Conservation (phyloP, 805 yeast species). For the Torulaspora quercuum region DNA sequence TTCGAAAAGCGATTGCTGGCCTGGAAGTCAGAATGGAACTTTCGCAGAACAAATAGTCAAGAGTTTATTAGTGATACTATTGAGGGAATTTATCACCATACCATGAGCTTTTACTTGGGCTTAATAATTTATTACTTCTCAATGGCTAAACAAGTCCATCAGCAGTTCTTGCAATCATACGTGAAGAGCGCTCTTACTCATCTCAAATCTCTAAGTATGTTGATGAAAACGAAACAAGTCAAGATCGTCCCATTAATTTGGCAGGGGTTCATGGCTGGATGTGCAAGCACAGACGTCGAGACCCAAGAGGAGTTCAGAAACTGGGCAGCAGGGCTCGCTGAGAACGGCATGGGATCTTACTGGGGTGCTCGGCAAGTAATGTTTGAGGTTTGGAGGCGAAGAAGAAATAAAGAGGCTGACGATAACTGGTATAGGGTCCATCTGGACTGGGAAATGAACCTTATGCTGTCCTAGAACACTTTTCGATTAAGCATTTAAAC, state of each 20-base stretch:
- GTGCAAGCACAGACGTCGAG: conserved; percentile 59
- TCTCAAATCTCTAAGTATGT: conserved; percentile 55
- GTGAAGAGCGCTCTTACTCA: conserved; percentile 61
- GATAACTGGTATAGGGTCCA: conserved; percentile 79
- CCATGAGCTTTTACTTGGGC: conserved; percentile 72
- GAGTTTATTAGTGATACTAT: conserved; percentile 40
- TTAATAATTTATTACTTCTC: conserved; percentile 68
- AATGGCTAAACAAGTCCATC: conserved; percentile 53
- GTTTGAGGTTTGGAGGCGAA: conserved; percentile 81
- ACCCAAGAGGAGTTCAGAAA: conserved; percentile 63
- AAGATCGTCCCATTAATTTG: conserved; percentile 75
- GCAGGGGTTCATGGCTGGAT: conserved; percentile 88
- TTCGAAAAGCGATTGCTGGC: conserved; percentile 50
- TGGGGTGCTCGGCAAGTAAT: conserved; percentile 84
- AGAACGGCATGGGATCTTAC: conserved; percentile 68
- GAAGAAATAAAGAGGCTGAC: conserved; percentile 52
- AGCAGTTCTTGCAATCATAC: conserved; percentile 56
- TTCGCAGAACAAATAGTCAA: conserved; percentile 37
- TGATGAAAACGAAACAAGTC: conserved; percentile 48
- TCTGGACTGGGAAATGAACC: conserved; percentile 79
- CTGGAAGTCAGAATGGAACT: conserved; percentile 78
- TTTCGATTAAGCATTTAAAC: too few species aligned
- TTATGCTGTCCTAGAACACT: conserved; percentile 61
- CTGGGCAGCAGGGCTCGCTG: conserved; percentile 55
- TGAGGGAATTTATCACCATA: conserved; percentile 75